Conservation (phyloP, 2,329 filamentous ascomycete genomes). For the Colletotrichum tropicale region DNA sequence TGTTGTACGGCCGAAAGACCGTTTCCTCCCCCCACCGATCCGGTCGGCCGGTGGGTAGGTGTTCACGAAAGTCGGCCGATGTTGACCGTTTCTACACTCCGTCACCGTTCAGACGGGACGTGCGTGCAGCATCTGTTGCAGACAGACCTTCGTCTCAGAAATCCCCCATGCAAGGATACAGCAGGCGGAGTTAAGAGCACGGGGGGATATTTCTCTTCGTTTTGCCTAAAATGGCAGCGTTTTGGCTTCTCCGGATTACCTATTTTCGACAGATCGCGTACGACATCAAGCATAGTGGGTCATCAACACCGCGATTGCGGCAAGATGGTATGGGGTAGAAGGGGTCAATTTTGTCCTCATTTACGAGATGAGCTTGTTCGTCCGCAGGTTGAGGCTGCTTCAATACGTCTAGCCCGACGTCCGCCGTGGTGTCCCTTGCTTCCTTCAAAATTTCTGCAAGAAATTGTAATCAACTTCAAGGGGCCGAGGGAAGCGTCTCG, state of each 20-base stretch:
- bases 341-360: not conserved
- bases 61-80: not conserved
- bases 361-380: not conserved
- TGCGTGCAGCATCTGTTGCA: conserved; percentile 2
- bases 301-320: not conserved
- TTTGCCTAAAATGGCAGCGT: not conserved
- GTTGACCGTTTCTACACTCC: not conserved
- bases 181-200: not conserved
- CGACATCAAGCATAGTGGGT: not conserved
- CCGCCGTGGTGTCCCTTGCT: not conserved
- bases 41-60: not conserved
- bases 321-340: not conserved
- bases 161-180: conserved; percentile 7
- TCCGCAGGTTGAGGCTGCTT: not conserved
- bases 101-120: conserved; percentile 9
- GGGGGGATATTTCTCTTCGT: not conserved
- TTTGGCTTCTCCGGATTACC: not conserved
- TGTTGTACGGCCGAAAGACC: not conserved
- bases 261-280: not conserved
- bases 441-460: not conserved
- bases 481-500: conserved; percentile 3
- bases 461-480: conserved; percentile 13
- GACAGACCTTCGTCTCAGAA: conserved; percentile 12
- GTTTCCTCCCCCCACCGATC: conserved; percentile 1
- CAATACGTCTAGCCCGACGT: not conserved